phyloP scores from a whole-genome alignment of 1,139 yeast genomes.

The Zygotorulaspora mrakii region DNA sequence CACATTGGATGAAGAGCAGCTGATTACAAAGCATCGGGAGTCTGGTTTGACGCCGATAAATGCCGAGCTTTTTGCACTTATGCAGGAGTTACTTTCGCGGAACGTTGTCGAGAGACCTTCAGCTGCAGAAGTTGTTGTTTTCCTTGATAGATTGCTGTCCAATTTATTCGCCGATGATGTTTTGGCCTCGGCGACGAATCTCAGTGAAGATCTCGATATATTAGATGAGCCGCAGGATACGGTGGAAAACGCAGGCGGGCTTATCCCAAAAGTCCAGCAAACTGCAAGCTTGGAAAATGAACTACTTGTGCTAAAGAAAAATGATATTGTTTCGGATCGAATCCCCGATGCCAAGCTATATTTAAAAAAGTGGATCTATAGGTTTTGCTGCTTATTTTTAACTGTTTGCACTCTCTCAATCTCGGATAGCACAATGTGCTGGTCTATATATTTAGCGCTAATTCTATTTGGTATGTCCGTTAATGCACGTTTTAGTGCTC shows the following conservation, averaged over 20 bases:
- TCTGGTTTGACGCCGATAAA: constrained; percentile 37
- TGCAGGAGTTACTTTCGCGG: constrained; percentile 39
- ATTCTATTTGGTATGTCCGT: constrained; percentile 18
- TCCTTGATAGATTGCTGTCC: constrained; percentile 27
- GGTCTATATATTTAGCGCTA: constrained; percentile 10
- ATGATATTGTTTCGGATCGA: neutral
- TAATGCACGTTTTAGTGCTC: constrained; percentile 5
- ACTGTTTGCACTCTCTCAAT: constrained; percentile 2
- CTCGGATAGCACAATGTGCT: constrained; percentile 4
- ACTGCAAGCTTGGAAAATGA: neutral
- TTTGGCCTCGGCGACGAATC: neutral
- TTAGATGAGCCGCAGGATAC: neutral
- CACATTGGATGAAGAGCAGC: constrained; percentile 25
- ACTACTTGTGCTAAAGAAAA: neutral
- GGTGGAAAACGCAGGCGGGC: neutral
- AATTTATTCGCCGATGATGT: neutral
- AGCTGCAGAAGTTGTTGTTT: constrained; percentile 41
- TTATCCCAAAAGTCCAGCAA: neutral
- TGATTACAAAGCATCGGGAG: constrained; percentile 22
- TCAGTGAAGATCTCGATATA: constrained; percentile 8
- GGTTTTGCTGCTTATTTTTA: constrained; percentile 2
- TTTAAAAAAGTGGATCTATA: constrained; percentile 7
- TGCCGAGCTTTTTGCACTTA: constrained; percentile 40
- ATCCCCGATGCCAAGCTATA: too few species aligned
- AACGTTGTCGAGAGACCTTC: constrained; percentile 44